Percentiles rank a stretch among this genome's conserved stretches.
Evolutionary conservation across 2,329 filamentous ascomycete genomes (phyloP).

Genomic region (Aureobasidium sp.): DNA sequence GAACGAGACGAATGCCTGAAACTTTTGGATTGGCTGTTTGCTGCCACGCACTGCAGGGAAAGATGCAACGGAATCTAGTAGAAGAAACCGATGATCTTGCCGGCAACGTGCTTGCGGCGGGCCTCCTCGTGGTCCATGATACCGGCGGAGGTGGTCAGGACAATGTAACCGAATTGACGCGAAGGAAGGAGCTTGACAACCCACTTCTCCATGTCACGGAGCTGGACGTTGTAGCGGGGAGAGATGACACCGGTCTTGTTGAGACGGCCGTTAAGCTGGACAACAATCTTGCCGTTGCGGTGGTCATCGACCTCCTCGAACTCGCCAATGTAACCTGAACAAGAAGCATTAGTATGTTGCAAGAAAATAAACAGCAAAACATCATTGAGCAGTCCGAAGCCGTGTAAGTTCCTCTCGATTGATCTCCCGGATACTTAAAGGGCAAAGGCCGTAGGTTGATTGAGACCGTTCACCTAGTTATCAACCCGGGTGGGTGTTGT

Average conservation of each 20-base stretch:
- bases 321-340: conserved; percentile 95
- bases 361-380: conserved; percentile 92
- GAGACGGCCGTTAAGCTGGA: conserved; percentile 97
- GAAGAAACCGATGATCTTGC: conserved; percentile 99
- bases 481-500: conserved; percentile 82
- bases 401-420: conserved; percentile 92
- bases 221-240: conserved; percentile 99
- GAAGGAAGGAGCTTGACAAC: conserved; percentile 98
- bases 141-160: conserved; percentile 98
- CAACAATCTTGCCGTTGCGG: conserved; percentile 99
- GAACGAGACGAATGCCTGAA: conserved; percentile 22
- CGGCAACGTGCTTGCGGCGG: conserved; percentile 97
- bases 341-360: conserved; percentile 78
- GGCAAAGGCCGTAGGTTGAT: conserved; percentile 88
- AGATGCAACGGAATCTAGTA: conserved; percentile 63
- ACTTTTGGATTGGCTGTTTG: conserved; percentile 20
- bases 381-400: conserved; percentile 81
- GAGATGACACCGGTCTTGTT: conserved; percentile 99
- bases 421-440: conserved; percentile 99
- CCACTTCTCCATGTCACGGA: conserved; percentile 99
- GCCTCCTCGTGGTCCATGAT: conserved; percentile 99
- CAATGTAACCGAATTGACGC: conserved; percentile 99
- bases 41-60: background rate
- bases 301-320: conserved; percentile 99
- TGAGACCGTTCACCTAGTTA: conserved; percentile 99